Evolutionary conservation across 202 grass and related monocot genomes (phyloP).

Genomic region (Tripidium arundinaceum): DNA sequence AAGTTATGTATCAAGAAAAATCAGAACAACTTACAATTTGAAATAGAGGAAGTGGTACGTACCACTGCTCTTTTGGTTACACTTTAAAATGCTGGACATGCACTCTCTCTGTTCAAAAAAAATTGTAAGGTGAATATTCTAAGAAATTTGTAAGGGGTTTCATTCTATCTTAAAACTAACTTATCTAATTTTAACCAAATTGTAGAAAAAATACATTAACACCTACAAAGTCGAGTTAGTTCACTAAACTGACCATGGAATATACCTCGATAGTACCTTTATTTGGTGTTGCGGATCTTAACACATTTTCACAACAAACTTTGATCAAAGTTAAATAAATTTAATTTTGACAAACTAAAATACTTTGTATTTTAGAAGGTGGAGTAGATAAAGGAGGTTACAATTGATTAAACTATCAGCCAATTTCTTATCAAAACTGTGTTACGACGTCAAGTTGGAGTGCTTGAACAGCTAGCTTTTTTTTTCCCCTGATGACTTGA

Average conservation of each 20-base stretch:
- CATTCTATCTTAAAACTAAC: neutral
- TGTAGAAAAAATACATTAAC: neutral
- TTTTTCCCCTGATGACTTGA: too few relatives aligned
- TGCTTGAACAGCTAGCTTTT: conserved; percentile 8
- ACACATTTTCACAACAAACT: neutral
- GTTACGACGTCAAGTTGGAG: conserved; percentile 1
- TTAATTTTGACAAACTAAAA: neutral
- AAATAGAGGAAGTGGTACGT: too few relatives aligned
- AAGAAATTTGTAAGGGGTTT: too few relatives aligned
- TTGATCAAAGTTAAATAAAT: neutral
- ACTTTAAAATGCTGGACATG: too few relatives aligned
- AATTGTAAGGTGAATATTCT: too few relatives aligned
- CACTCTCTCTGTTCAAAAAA: too few relatives aligned
- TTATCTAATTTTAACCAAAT: neutral
- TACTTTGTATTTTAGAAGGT: too few relatives aligned
- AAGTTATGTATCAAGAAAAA: too few relatives aligned
- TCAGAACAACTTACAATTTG: too few relatives aligned
- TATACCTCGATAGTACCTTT: neutral
- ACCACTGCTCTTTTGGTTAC: too few relatives aligned
- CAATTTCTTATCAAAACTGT: neutral
- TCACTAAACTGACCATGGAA: neutral
- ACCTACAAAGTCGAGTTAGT: neutral
- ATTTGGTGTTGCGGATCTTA: neutral
- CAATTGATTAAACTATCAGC: neutral
- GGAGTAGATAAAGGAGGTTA: neutral